Base-by-base conservation (phyloP, 2,329 filamentous ascomycete species). In the Tolypocladium pustulatum region DNA sequence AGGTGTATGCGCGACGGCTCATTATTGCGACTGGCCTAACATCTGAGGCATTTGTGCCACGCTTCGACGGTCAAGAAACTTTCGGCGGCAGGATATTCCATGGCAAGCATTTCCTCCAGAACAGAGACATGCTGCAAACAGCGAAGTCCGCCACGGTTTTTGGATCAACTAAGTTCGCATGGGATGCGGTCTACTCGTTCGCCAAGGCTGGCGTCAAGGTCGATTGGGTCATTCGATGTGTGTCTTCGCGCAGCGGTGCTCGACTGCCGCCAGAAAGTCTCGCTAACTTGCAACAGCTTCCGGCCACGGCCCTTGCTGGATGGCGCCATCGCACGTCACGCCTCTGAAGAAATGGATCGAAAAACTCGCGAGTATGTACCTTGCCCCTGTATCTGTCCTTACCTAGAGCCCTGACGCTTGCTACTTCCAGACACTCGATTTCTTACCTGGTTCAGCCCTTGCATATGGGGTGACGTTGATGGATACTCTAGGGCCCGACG, bases 401-500 rank as follows among this genome's bases (percentile, higher is more conserved):
- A 9, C 10, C 9, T 36, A 5, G 2, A 6, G 10, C 3, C 9
- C 49, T 53, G 49, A 53, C 82, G 86, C 43, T 20, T 46, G 34
- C 20, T 37, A n/a, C 52, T 4, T 10, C n/a, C 57, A 76, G 75
- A 78, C 37, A 87, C 82, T 0, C 83, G 89, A 0, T 78, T 88
- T 62, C 72, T 91, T 57, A 88, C 84, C 2, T 91, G 86, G 84
- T 84, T 92, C 70, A 86, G 82, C 56, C 89, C 89, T 0, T 91
- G 88, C 67, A 79, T 88, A 17, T 92, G 87, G 85, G 86, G 85
- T 5, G 75, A 78, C 1, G 80, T 78, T 2, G 85, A 85, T 65
- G 86, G 85, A 1, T 87, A 80, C 62, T 73, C 77, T 15, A 73
- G 72, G 13, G 73, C 82, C 2, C 77, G 83, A 4, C 66, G 70